A percentile compares a stretch with the other conserved stretches of the same genome.
phyloP scores from a whole-genome alignment of 169 alveolate genomes.

The Plasmodium inui region DNA sequence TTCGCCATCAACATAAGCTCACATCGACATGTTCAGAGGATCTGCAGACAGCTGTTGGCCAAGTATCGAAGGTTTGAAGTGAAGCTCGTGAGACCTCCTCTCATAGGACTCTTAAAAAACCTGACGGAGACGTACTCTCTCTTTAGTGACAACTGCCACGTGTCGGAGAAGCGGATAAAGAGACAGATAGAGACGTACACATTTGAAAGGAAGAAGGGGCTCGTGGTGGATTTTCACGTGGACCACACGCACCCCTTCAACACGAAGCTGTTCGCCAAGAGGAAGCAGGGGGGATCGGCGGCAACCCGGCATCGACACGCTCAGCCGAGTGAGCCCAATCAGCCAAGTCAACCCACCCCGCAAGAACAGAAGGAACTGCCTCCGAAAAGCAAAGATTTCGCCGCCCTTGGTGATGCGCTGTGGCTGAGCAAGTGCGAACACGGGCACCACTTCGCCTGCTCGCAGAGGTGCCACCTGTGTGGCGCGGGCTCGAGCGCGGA shows the following conservation, averaged over 20 bases:
- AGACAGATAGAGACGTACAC: slow-evolving; percentile 17
- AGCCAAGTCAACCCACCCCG: not conserved
- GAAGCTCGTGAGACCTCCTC: slow-evolving; percentile 26
- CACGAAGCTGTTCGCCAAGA: not conserved
- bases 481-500: not conserved
- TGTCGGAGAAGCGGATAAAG: slow-evolving; percentile 22
- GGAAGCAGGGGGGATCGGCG: not conserved
- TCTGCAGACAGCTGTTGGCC: slow-evolving; percentile 22
- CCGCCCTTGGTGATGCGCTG: not conserved
- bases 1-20: slow-evolving; percentile 43
- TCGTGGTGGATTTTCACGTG: slow-evolving; percentile 1
- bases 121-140: slow-evolving; percentile 19
- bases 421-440: slow-evolving; percentile 47
- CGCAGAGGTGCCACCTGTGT: slow-evolving; percentile 28
- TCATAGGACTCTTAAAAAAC: slow-evolving; percentile 32
- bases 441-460: slow-evolving; percentile 30
- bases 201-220: slow-evolving; percentile 47
- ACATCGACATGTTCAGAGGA: slow-evolving; percentile 6
- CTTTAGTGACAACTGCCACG: slow-evolving; percentile 7
- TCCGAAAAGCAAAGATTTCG: not conserved
- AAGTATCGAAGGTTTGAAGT: slow-evolving; percentile 10
- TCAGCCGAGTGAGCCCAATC: not conserved
- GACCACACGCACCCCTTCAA: slow-evolving; percentile 33
- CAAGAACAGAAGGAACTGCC: not conserved
- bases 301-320: not conserved